Percentiles rank a stretch among this genome's conserved stretches.
Conservation (phyloP, 148 eudicot species). For the Rhododendron ovatum region DNA sequence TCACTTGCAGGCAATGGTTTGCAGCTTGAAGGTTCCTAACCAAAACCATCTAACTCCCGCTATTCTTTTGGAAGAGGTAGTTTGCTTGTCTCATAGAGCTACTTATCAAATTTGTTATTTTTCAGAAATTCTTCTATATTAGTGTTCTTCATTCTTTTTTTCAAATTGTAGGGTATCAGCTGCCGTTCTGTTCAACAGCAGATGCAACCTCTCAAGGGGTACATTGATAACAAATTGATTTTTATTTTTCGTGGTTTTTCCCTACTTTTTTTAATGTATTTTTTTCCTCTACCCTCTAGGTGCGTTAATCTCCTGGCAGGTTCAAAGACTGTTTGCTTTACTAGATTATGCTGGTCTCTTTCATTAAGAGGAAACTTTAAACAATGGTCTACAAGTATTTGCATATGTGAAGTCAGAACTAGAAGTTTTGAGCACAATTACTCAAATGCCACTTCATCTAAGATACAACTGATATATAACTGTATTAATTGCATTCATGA, state of each 20-base stretch:
- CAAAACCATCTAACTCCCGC: slow-evolving; percentile 37
- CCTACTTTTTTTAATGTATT: background rate
- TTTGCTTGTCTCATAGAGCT: slow-evolving; percentile 9
- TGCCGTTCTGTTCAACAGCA: slow-evolving; percentile 29
- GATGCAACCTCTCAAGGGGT: slow-evolving; percentile 45
- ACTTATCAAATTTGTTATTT: background rate
- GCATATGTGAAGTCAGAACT: background rate
- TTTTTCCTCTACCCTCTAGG: background rate
- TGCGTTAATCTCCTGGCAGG: background rate
- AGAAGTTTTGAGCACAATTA: background rate
- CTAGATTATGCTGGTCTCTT: background rate
- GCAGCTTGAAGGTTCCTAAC: slow-evolving; percentile 39
- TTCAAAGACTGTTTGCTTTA: background rate
- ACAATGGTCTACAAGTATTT: background rate
- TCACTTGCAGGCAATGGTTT: slow-evolving; percentile 47
- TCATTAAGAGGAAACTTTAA: background rate
- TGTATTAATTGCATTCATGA: background rate
- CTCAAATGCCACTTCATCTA: background rate
- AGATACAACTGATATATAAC: background rate
- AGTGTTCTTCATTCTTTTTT: slow-evolving; percentile 6
- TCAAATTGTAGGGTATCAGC: slow-evolving; percentile 50
- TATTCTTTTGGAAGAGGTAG: slow-evolving; percentile 48
- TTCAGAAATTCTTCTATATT: background rate
- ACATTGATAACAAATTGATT: slow-evolving; percentile 6
- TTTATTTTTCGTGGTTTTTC: background rate